Percentiles rank a stretch among this genome's conserved stretches.
These are phyloP conservation scores for Hippophae rhamnoides DNA, from an alignment of 306 rosid species.

Conservation along the genomic window DNA sequence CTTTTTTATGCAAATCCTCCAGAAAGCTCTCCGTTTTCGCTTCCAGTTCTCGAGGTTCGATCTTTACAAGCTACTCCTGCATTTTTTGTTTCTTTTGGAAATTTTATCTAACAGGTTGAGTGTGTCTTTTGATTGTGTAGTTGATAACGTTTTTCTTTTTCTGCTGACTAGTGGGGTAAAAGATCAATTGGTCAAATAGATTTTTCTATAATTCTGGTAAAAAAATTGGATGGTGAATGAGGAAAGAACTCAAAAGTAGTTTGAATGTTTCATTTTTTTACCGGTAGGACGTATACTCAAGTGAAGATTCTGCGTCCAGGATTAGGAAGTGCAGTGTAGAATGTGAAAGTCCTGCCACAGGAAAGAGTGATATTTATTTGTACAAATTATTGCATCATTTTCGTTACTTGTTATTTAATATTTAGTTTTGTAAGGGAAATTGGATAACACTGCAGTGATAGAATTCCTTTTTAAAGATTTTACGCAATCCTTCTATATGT, in stretches of 20 bases:
- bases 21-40: constrained; percentile 38
- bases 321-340: too few species aligned
- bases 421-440: too few species aligned
- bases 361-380: too few species aligned
- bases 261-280: too few species aligned
- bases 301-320: too few species aligned
- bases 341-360: too few species aligned
- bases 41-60: constrained; percentile 36
- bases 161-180: not conserved
- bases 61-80: not conserved
- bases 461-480: too few species aligned
- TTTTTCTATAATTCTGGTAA: not conserved
- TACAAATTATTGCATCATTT: too few species aligned
- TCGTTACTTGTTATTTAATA: too few species aligned
- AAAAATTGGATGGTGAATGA: not conserved
- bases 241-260: not conserved
- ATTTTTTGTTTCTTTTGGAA: not conserved
- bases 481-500: too few species aligned
- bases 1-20: constrained; percentile 22
- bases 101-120: constrained; percentile 5
- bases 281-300: too few species aligned
- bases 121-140: not conserved
- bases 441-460: too few species aligned
- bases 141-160: not conserved
- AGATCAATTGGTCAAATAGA: not conserved